Percentiles rank a stretch among this genome's conserved stretches.
These are phyloP conservation scores for Diaporthe caulivora DNA, from an alignment of 2,329 filamentous ascomycete genomes.

Conservation along the genomic window DNA sequence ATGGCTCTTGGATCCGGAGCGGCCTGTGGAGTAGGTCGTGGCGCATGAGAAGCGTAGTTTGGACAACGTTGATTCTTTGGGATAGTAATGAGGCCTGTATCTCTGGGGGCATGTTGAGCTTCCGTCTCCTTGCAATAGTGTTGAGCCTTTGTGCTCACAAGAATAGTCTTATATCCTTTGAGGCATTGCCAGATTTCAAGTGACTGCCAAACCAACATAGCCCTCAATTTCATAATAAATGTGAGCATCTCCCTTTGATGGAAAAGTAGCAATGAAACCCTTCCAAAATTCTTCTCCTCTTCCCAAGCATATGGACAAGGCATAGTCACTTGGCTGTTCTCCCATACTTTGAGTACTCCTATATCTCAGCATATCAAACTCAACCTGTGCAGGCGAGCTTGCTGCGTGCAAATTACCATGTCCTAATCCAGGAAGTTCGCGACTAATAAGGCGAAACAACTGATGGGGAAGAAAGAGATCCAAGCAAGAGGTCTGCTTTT, in stretches of 20 bases:
- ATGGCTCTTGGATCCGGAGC: slow-evolving; percentile 53
- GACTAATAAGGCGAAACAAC: too few relatives aligned
- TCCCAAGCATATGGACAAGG: background rate
- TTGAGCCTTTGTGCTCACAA: background rate
- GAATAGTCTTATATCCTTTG: background rate
- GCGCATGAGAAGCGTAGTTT: background rate
- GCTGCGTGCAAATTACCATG: too few relatives aligned
- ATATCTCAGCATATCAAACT: too few relatives aligned
- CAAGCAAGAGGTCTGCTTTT: too few relatives aligned
- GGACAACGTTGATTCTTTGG: background rate
- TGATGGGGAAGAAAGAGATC: too few relatives aligned
- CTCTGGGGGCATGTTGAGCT: background rate
- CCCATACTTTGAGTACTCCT: too few relatives aligned
- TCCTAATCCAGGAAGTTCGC: too few relatives aligned
- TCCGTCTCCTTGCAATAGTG: background rate
- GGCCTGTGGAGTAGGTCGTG: slow-evolving; percentile 23
- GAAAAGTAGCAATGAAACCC: background rate
- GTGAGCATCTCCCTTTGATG: background rate
- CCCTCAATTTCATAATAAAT: background rate
- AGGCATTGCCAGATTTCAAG: background rate
- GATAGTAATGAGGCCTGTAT: background rate
- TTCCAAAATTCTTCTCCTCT: background rate
- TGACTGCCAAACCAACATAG: background rate
- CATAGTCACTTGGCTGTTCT: too few relatives aligned
- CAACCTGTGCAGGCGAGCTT: too few relatives aligned